Percentiles rank a stretch among this genome's conserved stretches.
Evolutionary conservation across 2,329 filamentous ascomycete genomes (phyloP).

Genomic region (Trichoderma koningiopsis): DNA sequence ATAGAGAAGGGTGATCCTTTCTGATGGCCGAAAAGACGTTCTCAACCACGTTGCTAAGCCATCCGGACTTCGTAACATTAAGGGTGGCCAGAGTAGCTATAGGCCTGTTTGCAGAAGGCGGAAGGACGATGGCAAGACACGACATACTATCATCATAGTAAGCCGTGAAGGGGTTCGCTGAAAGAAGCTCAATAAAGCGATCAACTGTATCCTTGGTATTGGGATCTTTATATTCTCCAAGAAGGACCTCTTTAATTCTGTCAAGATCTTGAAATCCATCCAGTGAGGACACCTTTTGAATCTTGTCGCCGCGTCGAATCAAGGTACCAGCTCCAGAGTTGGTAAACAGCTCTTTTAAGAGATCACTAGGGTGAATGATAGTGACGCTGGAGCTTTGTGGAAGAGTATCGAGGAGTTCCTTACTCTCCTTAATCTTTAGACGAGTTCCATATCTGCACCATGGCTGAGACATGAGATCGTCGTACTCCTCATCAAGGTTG

Average conservation of each 20-base stretch:
- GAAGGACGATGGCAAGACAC: neutral
- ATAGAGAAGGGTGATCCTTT: neutral
- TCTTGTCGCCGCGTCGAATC: constrained; percentile 1
- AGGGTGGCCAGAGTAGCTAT: neutral
- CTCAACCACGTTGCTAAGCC: neutral
- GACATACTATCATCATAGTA: constrained; percentile 1
- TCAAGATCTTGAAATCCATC: neutral
- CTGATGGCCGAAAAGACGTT: neutral
- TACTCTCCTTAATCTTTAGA: constrained; percentile 6
- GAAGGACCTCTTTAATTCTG: neutral
- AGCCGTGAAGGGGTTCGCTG: neutral
- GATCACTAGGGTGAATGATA: constrained; percentile 3
- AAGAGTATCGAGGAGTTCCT: neutral
- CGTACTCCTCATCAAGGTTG: constrained; percentile 1
- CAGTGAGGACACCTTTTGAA: constrained; percentile 1
- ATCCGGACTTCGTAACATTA: neutral
- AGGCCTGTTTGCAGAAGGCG: neutral
- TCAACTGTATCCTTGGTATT: neutral
- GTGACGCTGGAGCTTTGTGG: constrained; percentile 1
- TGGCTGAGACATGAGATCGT: constrained; percentile 1
- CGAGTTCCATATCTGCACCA: constrained; percentile 3
- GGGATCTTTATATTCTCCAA: neutral
- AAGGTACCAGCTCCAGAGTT: constrained; percentile 1
- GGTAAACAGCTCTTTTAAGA: constrained; percentile 3
- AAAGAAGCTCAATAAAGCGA: neutral